Evolutionary conservation across 1,284 basidiomycete species (phyloP).

Genomic region (Cutaneotrichosporon dermatis): DNA sequence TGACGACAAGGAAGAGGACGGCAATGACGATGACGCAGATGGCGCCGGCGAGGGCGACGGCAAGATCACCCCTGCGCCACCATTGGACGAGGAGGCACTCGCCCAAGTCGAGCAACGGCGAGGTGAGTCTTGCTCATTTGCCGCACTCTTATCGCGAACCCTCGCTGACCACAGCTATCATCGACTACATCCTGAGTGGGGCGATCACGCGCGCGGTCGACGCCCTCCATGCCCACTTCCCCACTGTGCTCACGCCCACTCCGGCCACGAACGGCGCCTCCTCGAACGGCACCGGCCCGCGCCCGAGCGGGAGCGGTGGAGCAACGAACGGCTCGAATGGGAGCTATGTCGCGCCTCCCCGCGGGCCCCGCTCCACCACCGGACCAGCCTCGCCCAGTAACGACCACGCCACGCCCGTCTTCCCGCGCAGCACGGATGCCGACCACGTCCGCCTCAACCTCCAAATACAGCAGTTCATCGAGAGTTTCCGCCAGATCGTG

Average conservation of each 20-base stretch:
- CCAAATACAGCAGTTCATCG: constrained; percentile 46
- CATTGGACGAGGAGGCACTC: constrained; percentile 22
- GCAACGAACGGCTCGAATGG: neutral
- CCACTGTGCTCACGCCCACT: constrained; percentile 26
- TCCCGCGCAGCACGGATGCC: constrained; percentile 26
- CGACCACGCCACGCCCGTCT: constrained; percentile 22
- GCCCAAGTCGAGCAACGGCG: constrained; percentile 32
- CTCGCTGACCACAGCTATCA: constrained; percentile 25
- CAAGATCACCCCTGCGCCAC: neutral
- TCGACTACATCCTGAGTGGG: constrained; percentile 41
- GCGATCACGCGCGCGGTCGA: constrained; percentile 37
- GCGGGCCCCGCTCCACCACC: too few relatives aligned
- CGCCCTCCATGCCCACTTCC: constrained; percentile 36
- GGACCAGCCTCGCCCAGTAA: neutral
- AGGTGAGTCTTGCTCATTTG: constrained; percentile 24
- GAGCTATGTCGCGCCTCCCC: neutral
- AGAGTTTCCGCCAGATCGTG: constrained; percentile 25
- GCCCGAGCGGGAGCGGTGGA: neutral
- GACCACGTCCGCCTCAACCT: constrained; percentile 44
- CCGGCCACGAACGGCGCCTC: neutral
- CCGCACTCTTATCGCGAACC: neutral
- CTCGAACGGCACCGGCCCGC: neutral
- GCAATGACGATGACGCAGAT: constrained; percentile 6
- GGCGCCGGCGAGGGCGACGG: constrained; percentile 6
- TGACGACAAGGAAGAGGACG: neutral